phyloP scores from a whole-genome alignment of 1,284 basidiomycete genomes.

The Somion occarium region DNA sequence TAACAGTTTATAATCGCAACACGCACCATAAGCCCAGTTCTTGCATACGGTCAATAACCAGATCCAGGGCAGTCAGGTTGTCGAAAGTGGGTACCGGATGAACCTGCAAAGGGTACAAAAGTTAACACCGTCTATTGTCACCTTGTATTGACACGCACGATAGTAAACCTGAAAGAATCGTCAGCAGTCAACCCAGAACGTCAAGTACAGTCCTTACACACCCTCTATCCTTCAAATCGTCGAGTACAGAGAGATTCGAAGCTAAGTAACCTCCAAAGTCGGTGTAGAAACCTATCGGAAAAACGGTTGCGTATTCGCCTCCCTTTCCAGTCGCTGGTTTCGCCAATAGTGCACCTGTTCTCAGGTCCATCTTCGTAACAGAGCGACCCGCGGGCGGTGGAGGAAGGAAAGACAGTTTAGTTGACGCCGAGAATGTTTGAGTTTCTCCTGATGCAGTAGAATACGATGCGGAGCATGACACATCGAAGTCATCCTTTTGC shows the following conservation, averaged over 20 bases:
- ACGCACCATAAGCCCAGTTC: conserved; percentile 45
- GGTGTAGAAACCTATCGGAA: conserved; percentile 75
- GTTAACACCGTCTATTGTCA: background rate
- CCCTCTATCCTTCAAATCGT: conserved; percentile 60
- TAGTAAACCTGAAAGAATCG: conserved; percentile 20
- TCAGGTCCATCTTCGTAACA: conserved; percentile 66
- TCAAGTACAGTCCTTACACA: conserved; percentile 25
- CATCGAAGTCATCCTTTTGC: conserved; percentile 39
- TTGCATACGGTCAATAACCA: conserved; percentile 66
- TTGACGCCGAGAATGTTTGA: conserved; percentile 45
- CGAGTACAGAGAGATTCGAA: conserved; percentile 48
- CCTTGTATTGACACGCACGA: conserved; percentile 15
- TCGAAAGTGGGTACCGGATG: conserved; percentile 63
- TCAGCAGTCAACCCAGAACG: background rate
- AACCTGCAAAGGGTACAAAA: conserved; percentile 31
- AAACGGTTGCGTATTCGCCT: conserved; percentile 52
- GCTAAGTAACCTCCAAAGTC: conserved; percentile 56
- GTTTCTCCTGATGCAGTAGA: conserved; percentile 8
- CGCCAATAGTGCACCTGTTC: conserved; percentile 64
- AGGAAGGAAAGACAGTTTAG: conserved; percentile 54
- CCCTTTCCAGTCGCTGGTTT: conserved; percentile 43
- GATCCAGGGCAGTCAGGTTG: conserved; percentile 50
- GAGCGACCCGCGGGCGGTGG: conserved; percentile 38
- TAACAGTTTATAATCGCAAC: too few species aligned
- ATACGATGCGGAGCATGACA: conserved; percentile 37